A percentile compares a stretch with the other conserved stretches of the same genome.
Evolutionary conservation across 148 eudicot species (phyloP).

Genomic region (Chenopodium suecicum): DNA sequence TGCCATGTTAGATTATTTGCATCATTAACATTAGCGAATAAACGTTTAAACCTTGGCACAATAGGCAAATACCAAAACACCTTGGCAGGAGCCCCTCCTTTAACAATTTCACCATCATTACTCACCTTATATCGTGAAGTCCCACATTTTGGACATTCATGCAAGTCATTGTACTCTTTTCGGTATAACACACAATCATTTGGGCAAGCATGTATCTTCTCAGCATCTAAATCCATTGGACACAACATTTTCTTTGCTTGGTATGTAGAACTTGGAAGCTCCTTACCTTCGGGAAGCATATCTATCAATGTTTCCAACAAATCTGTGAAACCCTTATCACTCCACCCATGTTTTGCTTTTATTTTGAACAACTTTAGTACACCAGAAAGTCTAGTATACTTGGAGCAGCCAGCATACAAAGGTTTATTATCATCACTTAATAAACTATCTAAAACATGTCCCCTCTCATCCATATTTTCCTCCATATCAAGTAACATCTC

Average conservation of each 20-base stretch:
- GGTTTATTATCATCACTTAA: neutral
- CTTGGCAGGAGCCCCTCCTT: neutral
- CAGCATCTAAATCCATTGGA: neutral
- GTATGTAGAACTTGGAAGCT: neutral
- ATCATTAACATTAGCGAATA: neutral
- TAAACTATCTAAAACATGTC: neutral
- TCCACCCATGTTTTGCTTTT: neutral
- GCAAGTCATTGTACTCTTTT: neutral
- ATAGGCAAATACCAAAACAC: no score
- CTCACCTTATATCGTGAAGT: neutral
- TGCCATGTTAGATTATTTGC: neutral
- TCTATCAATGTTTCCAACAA: neutral
- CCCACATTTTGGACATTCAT: conserved; percentile 1
- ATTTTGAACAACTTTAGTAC: neutral
- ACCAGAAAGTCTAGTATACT: neutral
- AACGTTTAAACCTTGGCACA: no score
- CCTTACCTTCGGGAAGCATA: neutral
- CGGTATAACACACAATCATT: neutral
- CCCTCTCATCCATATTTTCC: neutral
- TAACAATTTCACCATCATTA: neutral
- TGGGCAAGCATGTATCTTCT: neutral
- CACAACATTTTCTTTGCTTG: neutral
- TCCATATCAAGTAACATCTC: neutral
- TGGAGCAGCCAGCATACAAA: neutral
- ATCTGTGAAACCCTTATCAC: neutral